Conservation (phyloP, 2,329 filamentous ascomycete species). For the Paecilomyces fulvus region DNA sequence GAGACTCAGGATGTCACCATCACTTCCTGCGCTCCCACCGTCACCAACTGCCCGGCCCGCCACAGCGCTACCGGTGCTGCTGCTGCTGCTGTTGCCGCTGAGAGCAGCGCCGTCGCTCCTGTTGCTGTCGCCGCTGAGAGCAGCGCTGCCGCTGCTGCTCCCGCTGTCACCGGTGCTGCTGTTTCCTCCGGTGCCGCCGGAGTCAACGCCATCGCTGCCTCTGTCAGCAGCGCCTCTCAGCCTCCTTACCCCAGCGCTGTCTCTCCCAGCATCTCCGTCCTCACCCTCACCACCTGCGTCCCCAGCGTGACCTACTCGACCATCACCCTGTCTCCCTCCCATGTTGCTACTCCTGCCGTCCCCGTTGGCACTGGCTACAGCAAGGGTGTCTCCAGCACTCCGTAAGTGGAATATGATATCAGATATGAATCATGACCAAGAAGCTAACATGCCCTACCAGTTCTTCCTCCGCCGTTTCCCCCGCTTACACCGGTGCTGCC, state of each 20-base stretch:
- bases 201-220: conserved; percentile 2
- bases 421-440: not conserved
- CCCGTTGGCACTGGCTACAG: conserved; percentile 12
- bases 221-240: conserved; percentile 7
- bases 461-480: conserved; percentile 9
- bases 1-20: conserved; percentile 52
- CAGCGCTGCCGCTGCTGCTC: conserved; percentile 17
- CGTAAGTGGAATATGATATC: conserved; percentile 10
- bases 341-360: conserved; percentile 1
- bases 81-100: conserved; percentile 1
- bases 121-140: conserved; percentile 8
- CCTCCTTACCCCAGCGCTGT: conserved; percentile 1
- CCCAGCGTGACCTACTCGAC: conserved; percentile 24
- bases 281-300: conserved; percentile 23
- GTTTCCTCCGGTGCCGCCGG: conserved; percentile 6
- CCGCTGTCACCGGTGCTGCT: conserved; percentile 7
- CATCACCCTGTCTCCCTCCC: conserved; percentile 13
- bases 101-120: conserved; percentile 7
- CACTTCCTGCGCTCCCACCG: conserved; percentile 53
- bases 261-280: conserved; percentile 13
- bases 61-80: conserved; percentile 4
- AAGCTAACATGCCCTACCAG: not conserved
- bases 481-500: conserved; percentile 22
- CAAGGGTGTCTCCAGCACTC: conserved; percentile 3
- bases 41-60: conserved; percentile 49